These are phyloP conservation scores for Chaetomium sp. DNA, from an alignment of 2,329 filamentous ascomycete genomes.

Conservation along the genomic window DNA sequence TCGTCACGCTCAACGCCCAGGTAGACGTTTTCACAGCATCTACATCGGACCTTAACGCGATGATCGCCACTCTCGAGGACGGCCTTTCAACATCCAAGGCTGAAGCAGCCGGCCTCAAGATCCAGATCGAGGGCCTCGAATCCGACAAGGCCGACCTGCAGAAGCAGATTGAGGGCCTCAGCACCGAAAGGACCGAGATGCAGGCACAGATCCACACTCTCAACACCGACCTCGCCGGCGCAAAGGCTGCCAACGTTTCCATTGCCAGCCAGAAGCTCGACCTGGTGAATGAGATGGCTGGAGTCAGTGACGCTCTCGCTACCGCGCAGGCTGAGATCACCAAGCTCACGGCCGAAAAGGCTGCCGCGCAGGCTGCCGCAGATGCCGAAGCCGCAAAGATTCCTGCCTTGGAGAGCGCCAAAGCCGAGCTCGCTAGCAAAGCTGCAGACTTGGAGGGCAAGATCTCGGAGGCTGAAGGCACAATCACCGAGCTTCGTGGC, in stretches of 20 bases:
- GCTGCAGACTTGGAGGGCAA: slow-evolving; percentile 27
- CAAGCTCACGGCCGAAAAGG: slow-evolving; percentile 33
- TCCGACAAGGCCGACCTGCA: slow-evolving; percentile 34
- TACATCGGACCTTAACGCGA: slow-evolving; percentile 30
- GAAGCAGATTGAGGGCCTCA: slow-evolving; percentile 30
- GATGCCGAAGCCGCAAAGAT: slow-evolving; percentile 35
- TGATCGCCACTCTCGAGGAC: slow-evolving; percentile 36
- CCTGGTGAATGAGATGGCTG: slow-evolving; percentile 28
- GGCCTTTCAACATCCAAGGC: slow-evolving; percentile 33
- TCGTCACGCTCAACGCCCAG: slow-evolving; percentile 36
- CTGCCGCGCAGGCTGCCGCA: slow-evolving; percentile 27
- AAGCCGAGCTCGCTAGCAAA: slow-evolving; percentile 27
- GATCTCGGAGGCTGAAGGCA: slow-evolving; percentile 29
- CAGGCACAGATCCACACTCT: slow-evolving; percentile 31
- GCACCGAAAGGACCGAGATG: slow-evolving; percentile 25
- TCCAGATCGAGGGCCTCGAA: slow-evolving; percentile 32
- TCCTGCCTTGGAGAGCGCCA: slow-evolving; percentile 25
- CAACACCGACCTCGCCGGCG: slow-evolving; percentile 35
- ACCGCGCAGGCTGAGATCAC: slow-evolving; percentile 31
- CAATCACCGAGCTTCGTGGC: slow-evolving; percentile 29
- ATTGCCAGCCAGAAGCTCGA: slow-evolving; percentile 36
- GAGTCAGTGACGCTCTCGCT: slow-evolving; percentile 28
- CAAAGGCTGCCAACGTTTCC: slow-evolving; percentile 36
- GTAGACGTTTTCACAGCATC: slow-evolving; percentile 38
- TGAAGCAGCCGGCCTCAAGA: slow-evolving; percentile 28